phyloP scores from a whole-genome alignment of 2,329 filamentous ascomycete genomes.

The Madurella mycetomatis region DNA sequence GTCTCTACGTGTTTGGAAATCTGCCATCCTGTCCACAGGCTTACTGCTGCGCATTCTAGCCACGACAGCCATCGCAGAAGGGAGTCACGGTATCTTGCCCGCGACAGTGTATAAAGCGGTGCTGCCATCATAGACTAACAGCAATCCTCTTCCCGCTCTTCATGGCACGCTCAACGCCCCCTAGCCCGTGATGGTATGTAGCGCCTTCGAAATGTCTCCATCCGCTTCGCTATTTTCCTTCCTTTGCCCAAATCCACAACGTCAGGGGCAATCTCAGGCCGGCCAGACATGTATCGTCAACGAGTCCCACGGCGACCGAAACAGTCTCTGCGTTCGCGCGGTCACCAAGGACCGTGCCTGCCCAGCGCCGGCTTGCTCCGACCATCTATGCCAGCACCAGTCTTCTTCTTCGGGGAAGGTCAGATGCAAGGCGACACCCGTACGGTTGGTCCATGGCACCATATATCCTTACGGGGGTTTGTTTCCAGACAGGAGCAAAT shows the following conservation, averaged over 20 bases:
- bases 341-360: neutral
- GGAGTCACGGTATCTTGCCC: neutral
- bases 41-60: neutral
- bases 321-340: neutral
- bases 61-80: neutral
- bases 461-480: neutral
- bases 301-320: neutral
- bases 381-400: constrained; percentile 7
- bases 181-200: too few species aligned
- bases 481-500: neutral
- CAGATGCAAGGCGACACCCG: neutral
- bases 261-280: neutral
- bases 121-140: neutral
- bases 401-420: neutral
- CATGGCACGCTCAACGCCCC: too few species aligned
- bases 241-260: too few species aligned
- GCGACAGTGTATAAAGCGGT: neutral
- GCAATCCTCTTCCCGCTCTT: too few species aligned
- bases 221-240: too few species aligned
- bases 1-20: neutral
- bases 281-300: constrained; percentile 7
- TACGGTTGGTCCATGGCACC: neutral
- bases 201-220: too few species aligned
- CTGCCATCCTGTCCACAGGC: neutral
- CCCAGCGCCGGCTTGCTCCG: neutral